A percentile compares a stretch with the other conserved stretches of the same genome.
These are phyloP conservation scores for Fusarium abutilonis DNA, from an alignment of 2,329 filamentous ascomycete species.

Conservation along the genomic window DNA sequence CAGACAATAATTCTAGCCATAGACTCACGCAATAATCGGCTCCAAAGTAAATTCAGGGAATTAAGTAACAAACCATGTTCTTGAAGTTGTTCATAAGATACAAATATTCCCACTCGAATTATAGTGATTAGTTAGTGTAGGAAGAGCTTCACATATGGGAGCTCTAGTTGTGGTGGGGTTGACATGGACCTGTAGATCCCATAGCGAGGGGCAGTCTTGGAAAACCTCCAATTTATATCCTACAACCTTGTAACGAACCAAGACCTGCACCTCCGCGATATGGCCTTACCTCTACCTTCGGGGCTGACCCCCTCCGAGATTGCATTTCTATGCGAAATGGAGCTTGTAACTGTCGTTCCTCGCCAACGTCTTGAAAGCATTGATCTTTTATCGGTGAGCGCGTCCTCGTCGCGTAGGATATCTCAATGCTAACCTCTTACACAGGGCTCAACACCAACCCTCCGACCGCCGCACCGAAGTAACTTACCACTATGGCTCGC, in stretches of 20 bases:
- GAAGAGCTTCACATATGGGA: background rate
- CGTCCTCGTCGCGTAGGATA: conserved; percentile 29
- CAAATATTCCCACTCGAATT: no score
- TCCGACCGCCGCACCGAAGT: conserved; percentile 83
- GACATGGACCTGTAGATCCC: conserved; percentile 10
- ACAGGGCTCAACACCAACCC: conserved; percentile 79
- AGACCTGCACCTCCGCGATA: conserved; percentile 40
- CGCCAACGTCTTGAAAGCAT: conserved; percentile 90
- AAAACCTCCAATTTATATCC: conserved; percentile 29
- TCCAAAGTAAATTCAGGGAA: no score
- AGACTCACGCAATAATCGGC: no score
- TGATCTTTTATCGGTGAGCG: conserved; percentile 82
- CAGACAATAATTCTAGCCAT: no score
- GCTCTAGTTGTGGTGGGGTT: conserved; percentile 28
- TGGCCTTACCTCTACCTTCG: conserved; percentile 62
- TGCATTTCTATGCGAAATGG: conserved; percentile 97
- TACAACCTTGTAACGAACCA: conserved; percentile 10
- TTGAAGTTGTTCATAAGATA: no score
- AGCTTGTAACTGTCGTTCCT: conserved; percentile 90
- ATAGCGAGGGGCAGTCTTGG: conserved; percentile 15
- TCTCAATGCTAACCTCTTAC: conserved; percentile 30
- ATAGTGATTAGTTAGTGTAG: background rate
- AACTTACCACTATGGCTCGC: conserved; percentile 93
- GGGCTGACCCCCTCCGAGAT: conserved; percentile 85
- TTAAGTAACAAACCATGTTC: no score